Evolutionary conservation across 169 alveolate species (phyloP).

Genomic region (Cardiosporidium cionae): DNA sequence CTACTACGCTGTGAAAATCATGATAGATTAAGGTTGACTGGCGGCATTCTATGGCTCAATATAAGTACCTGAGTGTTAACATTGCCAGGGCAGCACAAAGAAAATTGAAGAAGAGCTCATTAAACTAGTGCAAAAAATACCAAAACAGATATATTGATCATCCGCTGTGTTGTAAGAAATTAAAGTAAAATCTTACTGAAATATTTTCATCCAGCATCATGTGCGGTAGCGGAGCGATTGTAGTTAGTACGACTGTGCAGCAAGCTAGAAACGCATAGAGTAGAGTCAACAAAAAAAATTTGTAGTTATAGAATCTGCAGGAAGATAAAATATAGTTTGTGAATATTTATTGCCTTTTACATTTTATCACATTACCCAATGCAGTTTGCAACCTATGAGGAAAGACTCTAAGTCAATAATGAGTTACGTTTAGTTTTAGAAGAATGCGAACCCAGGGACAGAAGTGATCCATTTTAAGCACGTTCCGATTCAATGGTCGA

Average conservation of each 20-base stretch:
- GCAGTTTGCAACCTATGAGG: not conserved
- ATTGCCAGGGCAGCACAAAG: not conserved
- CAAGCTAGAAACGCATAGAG: not conserved
- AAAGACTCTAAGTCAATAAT: not conserved
- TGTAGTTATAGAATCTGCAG: not conserved
- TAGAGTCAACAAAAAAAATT: not conserved
- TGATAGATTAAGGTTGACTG: too few species aligned
- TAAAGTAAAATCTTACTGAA: not conserved
- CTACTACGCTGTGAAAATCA: not conserved
- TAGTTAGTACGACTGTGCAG: not conserved
- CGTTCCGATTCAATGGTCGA: constrained; percentile 58
- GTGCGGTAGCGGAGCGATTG: not conserved
- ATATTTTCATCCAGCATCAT: not conserved
- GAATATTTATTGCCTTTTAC: too few species aligned
- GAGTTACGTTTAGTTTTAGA: not conserved
- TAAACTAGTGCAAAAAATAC: too few species aligned
- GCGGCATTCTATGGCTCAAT: too few species aligned
- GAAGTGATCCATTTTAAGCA: constrained; percentile 81
- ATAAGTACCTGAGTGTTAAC: not conserved
- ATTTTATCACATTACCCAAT: not conserved
- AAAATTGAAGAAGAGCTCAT: not conserved
- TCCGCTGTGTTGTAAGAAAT: too few species aligned
- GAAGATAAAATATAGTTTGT: too few species aligned
- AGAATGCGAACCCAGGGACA: constrained; percentile 49
- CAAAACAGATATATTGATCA: too few species aligned